Percentiles rank a stretch among this genome's conserved stretches.
Conservation (phyloP, 2,329 filamentous ascomycete species). For the Uncinocarpus reesii region DNA sequence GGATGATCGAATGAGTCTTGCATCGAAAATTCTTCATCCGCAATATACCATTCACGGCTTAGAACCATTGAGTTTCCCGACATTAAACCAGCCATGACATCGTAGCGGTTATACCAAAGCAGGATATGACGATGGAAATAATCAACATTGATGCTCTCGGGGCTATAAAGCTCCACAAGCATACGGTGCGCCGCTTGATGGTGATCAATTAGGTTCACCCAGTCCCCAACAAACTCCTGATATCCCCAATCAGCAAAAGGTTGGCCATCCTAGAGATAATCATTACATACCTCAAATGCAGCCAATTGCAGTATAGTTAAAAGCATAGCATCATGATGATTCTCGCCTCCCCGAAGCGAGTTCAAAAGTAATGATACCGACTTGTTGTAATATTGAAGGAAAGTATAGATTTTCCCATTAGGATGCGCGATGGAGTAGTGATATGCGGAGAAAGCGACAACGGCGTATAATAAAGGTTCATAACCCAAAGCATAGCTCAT, state of each 20-base stretch:
- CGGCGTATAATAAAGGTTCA: conserved; percentile 72
- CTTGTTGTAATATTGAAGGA: conserved; percentile 81
- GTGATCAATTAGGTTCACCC: conserved; percentile 85
- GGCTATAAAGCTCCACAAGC: conserved; percentile 65
- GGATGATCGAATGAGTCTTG: conserved; percentile 51
- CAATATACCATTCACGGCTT: conserved; percentile 65
- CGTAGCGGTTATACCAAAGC: conserved; percentile 84
- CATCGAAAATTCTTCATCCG: conserved; percentile 53
- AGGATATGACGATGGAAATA: conserved; percentile 63
- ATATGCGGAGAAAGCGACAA: conserved; percentile 83
- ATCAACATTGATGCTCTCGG: conserved; percentile 61
- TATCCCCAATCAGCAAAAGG: conserved; percentile 14
- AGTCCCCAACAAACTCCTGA: conserved; percentile 89
- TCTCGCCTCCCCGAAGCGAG: conserved; percentile 59
- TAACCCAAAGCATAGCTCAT: conserved; percentile 63
- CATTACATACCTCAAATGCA: conserved; percentile 67
- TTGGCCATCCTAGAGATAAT: background rate
- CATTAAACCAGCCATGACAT: conserved; percentile 73
- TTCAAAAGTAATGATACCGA: conserved; percentile 67
- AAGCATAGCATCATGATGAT: conserved; percentile 62
- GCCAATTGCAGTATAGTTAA: conserved; percentile 84
- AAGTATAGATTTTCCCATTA: conserved; percentile 64
- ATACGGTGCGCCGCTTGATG: conserved; percentile 82
- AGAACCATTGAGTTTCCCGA: conserved; percentile 66
- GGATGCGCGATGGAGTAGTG: conserved; percentile 63